phyloP scores from a whole-genome alignment of 768 basidiomycete genomes.

The Sporobolomyces phaffii region DNA sequence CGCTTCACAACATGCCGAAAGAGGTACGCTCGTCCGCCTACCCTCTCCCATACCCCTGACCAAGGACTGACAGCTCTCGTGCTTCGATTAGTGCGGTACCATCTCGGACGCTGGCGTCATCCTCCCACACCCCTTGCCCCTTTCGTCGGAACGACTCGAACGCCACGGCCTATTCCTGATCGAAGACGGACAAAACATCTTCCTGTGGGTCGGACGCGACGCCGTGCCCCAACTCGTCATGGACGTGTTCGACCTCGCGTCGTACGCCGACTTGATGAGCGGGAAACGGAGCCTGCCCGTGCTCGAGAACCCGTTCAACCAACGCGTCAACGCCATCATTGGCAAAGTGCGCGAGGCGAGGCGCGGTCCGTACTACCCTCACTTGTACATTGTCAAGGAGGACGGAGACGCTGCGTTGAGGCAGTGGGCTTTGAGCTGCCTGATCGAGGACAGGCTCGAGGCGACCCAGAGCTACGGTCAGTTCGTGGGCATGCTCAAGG shows the following conservation, averaged over 20 bases:
- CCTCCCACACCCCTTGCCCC: slow-evolving; percentile 77
- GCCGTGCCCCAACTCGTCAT: slow-evolving; percentile 89
- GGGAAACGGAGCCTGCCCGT: slow-evolving; percentile 92
- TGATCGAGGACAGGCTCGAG: slow-evolving; percentile 94
- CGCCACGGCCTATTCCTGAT: slow-evolving; percentile 93
- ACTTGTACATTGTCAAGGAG: slow-evolving; percentile 94
- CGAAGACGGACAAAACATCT: slow-evolving; percentile 95
- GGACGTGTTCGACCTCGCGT: slow-evolving; percentile 88
- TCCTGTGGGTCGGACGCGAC: slow-evolving; percentile 97
- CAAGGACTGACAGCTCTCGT: neutral
- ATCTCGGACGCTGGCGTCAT: slow-evolving; percentile 83
- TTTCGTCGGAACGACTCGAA: slow-evolving; percentile 91
- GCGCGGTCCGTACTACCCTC: slow-evolving; percentile 82
- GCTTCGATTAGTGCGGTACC: slow-evolving; percentile 69
- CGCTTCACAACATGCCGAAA: slow-evolving; percentile 89
- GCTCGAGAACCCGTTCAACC: slow-evolving; percentile 90
- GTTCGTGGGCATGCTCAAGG: slow-evolving; percentile 51
- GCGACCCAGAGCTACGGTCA: slow-evolving; percentile 93
- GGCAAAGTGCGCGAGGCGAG: slow-evolving; percentile 93
- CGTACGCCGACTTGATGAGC: slow-evolving; percentile 79
- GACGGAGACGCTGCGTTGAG: slow-evolving; percentile 92
- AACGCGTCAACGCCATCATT: slow-evolving; percentile 85
- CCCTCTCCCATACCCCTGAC: neutral
- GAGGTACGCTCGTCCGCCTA: slow-evolving; percentile 55
- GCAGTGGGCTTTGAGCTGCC: slow-evolving; percentile 86